A percentile compares a stretch with the other conserved stretches of the same genome.
Evolutionary conservation across 2,329 filamentous ascomycete species (phyloP).

Genomic region (Neurospora crassa): DNA sequence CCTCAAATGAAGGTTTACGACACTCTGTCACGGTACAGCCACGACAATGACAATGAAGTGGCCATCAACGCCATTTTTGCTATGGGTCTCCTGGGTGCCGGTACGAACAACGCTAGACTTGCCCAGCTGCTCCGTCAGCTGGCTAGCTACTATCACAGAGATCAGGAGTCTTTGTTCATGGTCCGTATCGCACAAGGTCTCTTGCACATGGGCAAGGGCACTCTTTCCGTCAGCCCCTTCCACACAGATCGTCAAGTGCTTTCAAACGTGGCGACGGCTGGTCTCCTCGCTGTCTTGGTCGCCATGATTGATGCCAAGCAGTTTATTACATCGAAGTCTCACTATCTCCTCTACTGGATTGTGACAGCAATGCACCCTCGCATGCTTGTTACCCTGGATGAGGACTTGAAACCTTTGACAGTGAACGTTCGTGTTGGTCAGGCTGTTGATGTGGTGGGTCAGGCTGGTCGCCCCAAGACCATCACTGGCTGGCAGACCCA

Average conservation of each 20-base stretch:
- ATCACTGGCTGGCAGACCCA: slow-evolving; percentile 99
- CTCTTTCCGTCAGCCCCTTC: slow-evolving; percentile 94
- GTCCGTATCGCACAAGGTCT: slow-evolving; percentile 96
- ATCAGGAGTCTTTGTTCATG: slow-evolving; percentile 96
- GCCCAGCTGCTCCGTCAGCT: slow-evolving; percentile 90
- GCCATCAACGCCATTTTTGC: slow-evolving; percentile 98
- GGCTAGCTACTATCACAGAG: slow-evolving; percentile 95
- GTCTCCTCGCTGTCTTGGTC: slow-evolving; percentile 80
- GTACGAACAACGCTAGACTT: slow-evolving; percentile 94
- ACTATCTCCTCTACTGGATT: slow-evolving; percentile 96
- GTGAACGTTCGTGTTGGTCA: slow-evolving; percentile 97
- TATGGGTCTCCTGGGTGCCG: slow-evolving; percentile 93
- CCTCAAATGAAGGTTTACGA: slow-evolving; percentile 99
- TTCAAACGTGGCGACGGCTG: slow-evolving; percentile 81
- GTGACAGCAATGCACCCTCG: slow-evolving; percentile 94
- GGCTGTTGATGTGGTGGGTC: slow-evolving; percentile 94
- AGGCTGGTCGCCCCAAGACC: slow-evolving; percentile 94
- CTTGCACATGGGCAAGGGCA: slow-evolving; percentile 98
- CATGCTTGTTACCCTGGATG: slow-evolving; percentile 92
- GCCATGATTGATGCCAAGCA: slow-evolving; percentile 94
- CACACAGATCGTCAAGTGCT: slow-evolving; percentile 96
- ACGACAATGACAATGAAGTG: slow-evolving; percentile 97
- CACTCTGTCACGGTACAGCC: slow-evolving; percentile 90
- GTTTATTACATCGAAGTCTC: slow-evolving; percentile 56
- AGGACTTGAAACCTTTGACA: slow-evolving; percentile 84